phyloP scores from a whole-genome alignment of 768 basidiomycete species.

The Amanita subjunquillea region DNA sequence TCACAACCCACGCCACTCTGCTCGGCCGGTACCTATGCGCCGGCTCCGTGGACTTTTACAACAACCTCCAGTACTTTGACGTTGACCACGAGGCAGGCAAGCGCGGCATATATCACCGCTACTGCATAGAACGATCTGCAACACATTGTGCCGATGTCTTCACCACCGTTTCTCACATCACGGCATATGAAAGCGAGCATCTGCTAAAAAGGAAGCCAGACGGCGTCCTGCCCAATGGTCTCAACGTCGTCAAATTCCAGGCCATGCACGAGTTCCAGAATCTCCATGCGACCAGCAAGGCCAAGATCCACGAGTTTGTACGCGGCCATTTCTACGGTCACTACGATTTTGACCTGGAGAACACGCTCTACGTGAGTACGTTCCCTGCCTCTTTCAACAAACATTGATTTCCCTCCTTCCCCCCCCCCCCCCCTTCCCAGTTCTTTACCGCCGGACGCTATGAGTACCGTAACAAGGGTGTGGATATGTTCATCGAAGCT shows the following conservation, averaged over 20 bases:
- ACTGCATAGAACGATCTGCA: conserved; percentile 94
- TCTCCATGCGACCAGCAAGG: conserved; percentile 82
- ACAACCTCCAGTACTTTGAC: conserved; percentile 98
- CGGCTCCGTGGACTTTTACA: conserved; percentile 98
- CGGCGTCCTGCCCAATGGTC: conserved; percentile 92
- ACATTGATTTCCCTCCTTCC: background rate
- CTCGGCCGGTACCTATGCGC: conserved; percentile 98
- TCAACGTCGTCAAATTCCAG: conserved; percentile 98
- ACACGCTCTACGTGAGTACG: conserved; percentile 67
- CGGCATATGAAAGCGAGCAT: conserved; percentile 95
- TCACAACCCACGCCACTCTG: conserved; percentile 97
- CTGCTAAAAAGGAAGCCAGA: conserved; percentile 96
- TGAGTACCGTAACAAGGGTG: conserved; percentile 98
- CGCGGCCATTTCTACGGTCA: conserved; percentile 98
- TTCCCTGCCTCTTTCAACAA: background rate
- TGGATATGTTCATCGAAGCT: conserved; percentile 98
- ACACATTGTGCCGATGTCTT: conserved; percentile 97
- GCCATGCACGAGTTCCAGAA: conserved; percentile 99
- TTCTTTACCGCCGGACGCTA: conserved; percentile 99
- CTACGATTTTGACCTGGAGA: conserved; percentile 92
- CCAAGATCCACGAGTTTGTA: conserved; percentile 98
- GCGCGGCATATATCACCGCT: conserved; percentile 94
- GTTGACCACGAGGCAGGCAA: conserved; percentile 99
- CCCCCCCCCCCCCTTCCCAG: conserved; percentile 24
- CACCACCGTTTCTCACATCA: conserved; percentile 96